Conservation (phyloP, 768 basidiomycete genomes). For the Lentinula sp. region DNA sequence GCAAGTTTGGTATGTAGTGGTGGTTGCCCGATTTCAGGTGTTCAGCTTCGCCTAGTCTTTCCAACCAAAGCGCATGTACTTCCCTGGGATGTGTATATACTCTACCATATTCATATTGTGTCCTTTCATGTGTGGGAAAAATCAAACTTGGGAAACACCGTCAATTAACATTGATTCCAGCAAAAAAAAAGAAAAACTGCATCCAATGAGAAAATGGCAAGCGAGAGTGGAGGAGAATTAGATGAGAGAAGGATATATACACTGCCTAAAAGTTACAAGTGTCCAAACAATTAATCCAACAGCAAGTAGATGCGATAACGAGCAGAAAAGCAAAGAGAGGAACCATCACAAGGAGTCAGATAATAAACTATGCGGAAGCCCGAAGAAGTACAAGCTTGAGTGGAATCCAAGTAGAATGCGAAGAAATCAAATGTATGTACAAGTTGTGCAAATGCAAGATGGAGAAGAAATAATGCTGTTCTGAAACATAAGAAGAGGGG, state of each 20-base stretch:
- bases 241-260: not conserved
- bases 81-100: no score
- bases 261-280: not conserved
- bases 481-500: not conserved
- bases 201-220: not conserved
- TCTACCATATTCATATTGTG: no score
- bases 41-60: not conserved
- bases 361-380: not conserved
- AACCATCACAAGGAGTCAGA: not conserved
- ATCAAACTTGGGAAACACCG: no score
- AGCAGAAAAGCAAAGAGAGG: no score
- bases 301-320: not conserved
- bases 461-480: not conserved
- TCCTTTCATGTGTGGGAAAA: no score
- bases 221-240: not conserved
- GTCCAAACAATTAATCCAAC: not conserved
- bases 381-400: not conserved
- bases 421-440: not conserved
- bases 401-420: not conserved
- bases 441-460: not conserved
- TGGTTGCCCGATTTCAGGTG: not conserved
- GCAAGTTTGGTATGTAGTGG: not conserved
- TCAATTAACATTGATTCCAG: no score
- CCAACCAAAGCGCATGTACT: no score
- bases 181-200: not conserved